Conservation (phyloP, 2,329 filamentous ascomycete species). For the Fusarium sp. region DNA sequence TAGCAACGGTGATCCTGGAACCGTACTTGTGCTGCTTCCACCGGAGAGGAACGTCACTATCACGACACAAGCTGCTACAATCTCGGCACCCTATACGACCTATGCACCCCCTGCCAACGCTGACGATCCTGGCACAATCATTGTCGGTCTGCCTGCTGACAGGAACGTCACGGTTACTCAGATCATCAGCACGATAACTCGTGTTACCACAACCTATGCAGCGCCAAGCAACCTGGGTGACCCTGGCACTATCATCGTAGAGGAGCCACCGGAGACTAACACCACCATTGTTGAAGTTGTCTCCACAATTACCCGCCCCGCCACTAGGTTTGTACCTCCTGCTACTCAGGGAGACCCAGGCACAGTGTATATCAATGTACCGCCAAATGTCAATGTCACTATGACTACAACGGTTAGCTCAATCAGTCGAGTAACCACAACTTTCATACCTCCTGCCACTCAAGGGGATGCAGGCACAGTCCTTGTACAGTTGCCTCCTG, state of each 20-base stretch:
- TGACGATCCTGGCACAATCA: constrained; percentile 21
- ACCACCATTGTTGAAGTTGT: constrained; percentile 18
- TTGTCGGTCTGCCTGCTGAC: constrained; percentile 17
- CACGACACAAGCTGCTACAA: background rate
- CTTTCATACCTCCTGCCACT: constrained; percentile 12
- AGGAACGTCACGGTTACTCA: constrained; percentile 19
- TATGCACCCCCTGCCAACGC: constrained; percentile 7
- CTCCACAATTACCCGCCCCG: constrained; percentile 11
- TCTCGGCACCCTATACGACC: constrained; percentile 8
- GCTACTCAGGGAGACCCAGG: constrained; percentile 14
- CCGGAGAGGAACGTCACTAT: constrained; percentile 20
- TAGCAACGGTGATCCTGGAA: constrained; percentile 12
- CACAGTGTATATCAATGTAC: constrained; percentile 21
- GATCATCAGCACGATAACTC: background rate
- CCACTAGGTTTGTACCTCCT: constrained; percentile 9
- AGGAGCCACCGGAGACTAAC: constrained; percentile 19
- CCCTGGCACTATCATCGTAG: constrained; percentile 23
- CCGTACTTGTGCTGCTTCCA: constrained; percentile 10
- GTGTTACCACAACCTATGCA: constrained; percentile 3
- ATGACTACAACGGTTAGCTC: constrained; percentile 19
- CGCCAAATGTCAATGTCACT: constrained; percentile 19
- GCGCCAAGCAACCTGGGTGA: constrained; percentile 10
- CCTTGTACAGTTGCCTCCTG: constrained; percentile 17
- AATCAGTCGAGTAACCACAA: constrained; percentile 20
- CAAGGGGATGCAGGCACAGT: constrained; percentile 22